Evolutionary conservation across 495 filamentous ascomycete genomes (phyloP).

Genomic region (Daldinia decipiens): DNA sequence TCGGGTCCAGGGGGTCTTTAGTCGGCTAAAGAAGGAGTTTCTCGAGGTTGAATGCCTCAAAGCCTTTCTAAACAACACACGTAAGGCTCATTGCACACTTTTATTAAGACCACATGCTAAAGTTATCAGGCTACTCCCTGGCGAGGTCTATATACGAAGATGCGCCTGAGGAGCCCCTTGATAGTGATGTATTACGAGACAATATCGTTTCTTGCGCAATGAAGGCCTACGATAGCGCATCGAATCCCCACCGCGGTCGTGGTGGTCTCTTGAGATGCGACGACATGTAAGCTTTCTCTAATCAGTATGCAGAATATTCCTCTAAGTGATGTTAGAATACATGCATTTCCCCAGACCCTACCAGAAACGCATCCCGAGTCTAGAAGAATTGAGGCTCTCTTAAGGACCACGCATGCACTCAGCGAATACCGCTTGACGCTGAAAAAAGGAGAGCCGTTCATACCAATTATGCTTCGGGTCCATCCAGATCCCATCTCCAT

Average conservation of each 20-base stretch:
- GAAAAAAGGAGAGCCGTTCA: slow-evolving; percentile 91
- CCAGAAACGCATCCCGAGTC: slow-evolving; percentile 61
- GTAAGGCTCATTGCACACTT: slow-evolving; percentile 55
- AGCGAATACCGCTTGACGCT: slow-evolving; percentile 89
- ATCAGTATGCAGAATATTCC: not conserved
- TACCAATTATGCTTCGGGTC: slow-evolving; percentile 87
- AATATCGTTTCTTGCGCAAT: slow-evolving; percentile 75
- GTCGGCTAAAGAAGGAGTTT: slow-evolving; percentile 67
- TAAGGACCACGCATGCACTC: slow-evolving; percentile 86
- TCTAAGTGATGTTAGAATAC: slow-evolving; percentile 61
- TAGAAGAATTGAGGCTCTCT: slow-evolving; percentile 70
- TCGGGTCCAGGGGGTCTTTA: slow-evolving; percentile 71
- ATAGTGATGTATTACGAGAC: slow-evolving; percentile 64
- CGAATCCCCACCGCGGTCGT: slow-evolving; percentile 84
- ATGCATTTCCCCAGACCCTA: slow-evolving; percentile 74
- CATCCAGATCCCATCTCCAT: slow-evolving; percentile 86
- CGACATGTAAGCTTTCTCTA: slow-evolving; percentile 71
- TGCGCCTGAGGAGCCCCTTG: slow-evolving; percentile 61
- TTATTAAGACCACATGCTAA: slow-evolving; percentile 31
- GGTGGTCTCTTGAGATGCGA: slow-evolving; percentile 86
- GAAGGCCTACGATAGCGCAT: slow-evolving; percentile 86
- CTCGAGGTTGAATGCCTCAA: slow-evolving; percentile 82
- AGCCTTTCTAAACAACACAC: slow-evolving; percentile 72
- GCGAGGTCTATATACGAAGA: slow-evolving; percentile 77
- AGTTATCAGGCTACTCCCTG: slow-evolving; percentile 68